Base-by-base conservation (phyloP, 2,329 filamentous ascomycete species). In the Samsoniella hepiali region DNA sequence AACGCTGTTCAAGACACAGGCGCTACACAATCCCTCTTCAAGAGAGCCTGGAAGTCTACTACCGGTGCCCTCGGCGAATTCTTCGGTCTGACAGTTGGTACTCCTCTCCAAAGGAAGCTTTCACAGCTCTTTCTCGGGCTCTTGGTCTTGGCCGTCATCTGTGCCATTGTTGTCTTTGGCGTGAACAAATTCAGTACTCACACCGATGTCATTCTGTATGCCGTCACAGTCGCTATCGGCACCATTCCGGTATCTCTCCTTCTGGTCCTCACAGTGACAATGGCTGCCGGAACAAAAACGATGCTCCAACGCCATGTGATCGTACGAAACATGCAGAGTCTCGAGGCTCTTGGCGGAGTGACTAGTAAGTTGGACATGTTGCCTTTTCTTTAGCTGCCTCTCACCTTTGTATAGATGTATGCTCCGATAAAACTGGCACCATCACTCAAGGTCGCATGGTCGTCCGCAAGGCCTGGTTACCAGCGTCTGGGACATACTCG, bases 101-200 rank as follows among this genome's bases (percentile, higher is more conserved):
- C 88, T 4, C 88, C 88, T 1, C 77, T 91, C 44, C 87, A 90
- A 71, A 83, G 84, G 65, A 89, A 88, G 70, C 77, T 91, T 57
- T 86, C 84, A 67, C 86, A 88, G 70, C 82, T 91, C 57, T 88
- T 88, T 45, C 81, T 89, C 31, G 75, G 84, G 3, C 81, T 91
- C 2, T 89, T 90, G 68, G 82, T 78, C 47, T 81, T 88, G 62
- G 87, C 75, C 31, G 68, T 78, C 49, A 61, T 79, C 10, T 74
- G 76, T 27, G 75, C 75, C 11, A 72, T 78, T 42, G 75, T 78
- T 40, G 76, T 79, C 9, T 72, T 79, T 53, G 74, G 70, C 0
- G 73, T 71, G 32, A 78, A 76, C 67, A 74, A 72, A 61, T 76
- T 75, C 68, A 55, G 71, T n/a, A 67, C 72, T 2, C 66, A 70